Conservation (phyloP, 2,329 filamentous ascomycete species). For the Venturia pyrina region DNA sequence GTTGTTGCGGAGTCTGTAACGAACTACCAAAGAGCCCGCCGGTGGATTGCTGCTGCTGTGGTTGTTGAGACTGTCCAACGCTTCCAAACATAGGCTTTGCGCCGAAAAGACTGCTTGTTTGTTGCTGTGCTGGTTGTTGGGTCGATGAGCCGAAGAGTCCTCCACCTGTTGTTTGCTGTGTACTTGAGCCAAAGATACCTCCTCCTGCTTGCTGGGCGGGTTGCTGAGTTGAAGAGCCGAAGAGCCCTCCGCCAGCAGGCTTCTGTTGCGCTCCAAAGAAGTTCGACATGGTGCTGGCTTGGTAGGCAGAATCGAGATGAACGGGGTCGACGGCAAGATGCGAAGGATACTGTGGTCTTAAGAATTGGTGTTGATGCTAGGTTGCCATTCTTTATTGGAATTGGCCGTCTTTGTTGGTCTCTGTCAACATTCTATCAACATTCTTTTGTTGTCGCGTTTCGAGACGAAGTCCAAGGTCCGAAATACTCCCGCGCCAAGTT, state of each 20-base stretch:
- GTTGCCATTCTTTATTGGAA: neutral
- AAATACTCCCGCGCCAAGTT: neutral
- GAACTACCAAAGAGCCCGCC: slow-evolving; percentile 18
- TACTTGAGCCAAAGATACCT: slow-evolving; percentile 23
- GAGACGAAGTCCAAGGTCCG: neutral
- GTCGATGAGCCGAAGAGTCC: slow-evolving; percentile 29
- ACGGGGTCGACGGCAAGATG: neutral
- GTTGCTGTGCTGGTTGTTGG: slow-evolving; percentile 12
- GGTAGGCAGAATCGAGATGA: neutral
- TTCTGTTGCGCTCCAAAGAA: slow-evolving; percentile 27
- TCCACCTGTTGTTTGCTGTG: slow-evolving; percentile 21
- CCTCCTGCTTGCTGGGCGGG: slow-evolving; percentile 23
- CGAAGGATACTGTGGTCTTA: neutral
- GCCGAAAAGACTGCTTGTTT: slow-evolving; percentile 15
- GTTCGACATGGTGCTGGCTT: slow-evolving; percentile 10
- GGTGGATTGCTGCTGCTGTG: slow-evolving; percentile 30
- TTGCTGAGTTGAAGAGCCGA: slow-evolving; percentile 22
- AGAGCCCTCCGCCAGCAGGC: slow-evolving; percentile 25
- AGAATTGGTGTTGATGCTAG: neutral
- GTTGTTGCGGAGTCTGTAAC: slow-evolving; percentile 17
- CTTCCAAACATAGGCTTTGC: slow-evolving; percentile 14
- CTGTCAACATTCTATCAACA: neutral
- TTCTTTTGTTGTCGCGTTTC: neutral
- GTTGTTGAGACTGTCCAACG: slow-evolving; percentile 31
- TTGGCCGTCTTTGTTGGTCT: neutral